Conservation (phyloP, 1,284 basidiomycete species). For the Phylloporus sp. region DNA sequence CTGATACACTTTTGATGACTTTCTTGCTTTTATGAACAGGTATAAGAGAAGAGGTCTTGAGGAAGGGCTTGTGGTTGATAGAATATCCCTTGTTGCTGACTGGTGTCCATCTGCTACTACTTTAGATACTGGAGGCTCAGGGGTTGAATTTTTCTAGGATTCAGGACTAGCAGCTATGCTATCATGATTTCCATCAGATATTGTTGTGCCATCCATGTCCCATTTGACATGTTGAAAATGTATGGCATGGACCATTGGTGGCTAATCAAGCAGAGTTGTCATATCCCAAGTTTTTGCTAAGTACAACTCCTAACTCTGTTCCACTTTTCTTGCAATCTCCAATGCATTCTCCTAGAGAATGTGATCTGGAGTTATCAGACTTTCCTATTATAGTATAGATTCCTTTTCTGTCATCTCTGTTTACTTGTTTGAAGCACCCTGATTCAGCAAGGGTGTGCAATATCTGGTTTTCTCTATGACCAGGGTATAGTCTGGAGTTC, state of each 20-base stretch:
- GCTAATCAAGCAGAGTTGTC: constrained; percentile 73
- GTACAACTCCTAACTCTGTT: too few relatives aligned
- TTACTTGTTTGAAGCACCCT: too few relatives aligned
- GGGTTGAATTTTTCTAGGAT: constrained; percentile 29
- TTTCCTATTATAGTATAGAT: too few relatives aligned
- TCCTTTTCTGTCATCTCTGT: too few relatives aligned
- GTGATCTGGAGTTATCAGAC: too few relatives aligned
- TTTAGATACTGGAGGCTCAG: constrained; percentile 30
- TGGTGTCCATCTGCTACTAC: constrained; percentile 68
- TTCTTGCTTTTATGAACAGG: constrained; percentile 91
- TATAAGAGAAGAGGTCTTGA: constrained; percentile 82
- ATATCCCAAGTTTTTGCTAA: too few relatives aligned
- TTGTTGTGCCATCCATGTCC: constrained; percentile 51
- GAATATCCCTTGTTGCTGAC: constrained; percentile 84
- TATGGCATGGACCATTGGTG: constrained; percentile 79
- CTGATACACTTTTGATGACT: constrained; percentile 93
- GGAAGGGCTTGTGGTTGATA: constrained; percentile 78
- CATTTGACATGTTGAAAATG: constrained; percentile 73
- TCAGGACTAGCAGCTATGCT: constrained; percentile 40
- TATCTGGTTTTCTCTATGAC: too few relatives aligned
- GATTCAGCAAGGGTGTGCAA: too few relatives aligned
- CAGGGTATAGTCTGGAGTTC: too few relatives aligned
- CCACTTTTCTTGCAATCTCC: too few relatives aligned
- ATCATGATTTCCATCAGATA: constrained; percentile 22
- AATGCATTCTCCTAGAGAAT: too few relatives aligned